Conservation (phyloP, 352 stramenopile genomes). For the Phytophthora cactorum region DNA sequence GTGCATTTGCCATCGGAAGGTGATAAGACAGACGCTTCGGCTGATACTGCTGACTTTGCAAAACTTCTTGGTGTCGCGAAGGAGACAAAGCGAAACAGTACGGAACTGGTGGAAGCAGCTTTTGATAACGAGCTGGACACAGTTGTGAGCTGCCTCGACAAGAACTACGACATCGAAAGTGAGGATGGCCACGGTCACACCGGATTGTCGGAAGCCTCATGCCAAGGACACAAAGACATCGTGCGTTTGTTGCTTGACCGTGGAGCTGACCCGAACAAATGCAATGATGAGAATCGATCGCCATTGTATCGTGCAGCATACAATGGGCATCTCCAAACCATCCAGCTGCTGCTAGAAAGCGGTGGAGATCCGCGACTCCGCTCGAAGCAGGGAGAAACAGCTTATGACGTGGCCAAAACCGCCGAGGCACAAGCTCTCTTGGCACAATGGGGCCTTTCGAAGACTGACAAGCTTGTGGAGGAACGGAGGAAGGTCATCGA, state of each 20-base stretch:
- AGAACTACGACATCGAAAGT: slow-evolving; percentile 90
- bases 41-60: slow-evolving; percentile 35
- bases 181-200: slow-evolving; percentile 88
- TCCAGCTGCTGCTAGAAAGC: slow-evolving; percentile 70
- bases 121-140: slow-evolving; percentile 89
- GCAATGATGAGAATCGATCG: slow-evolving; percentile 85
- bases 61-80: slow-evolving; percentile 62
- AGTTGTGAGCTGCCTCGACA: slow-evolving; percentile 73
- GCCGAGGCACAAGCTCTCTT: slow-evolving; percentile 65
- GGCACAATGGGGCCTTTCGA: slow-evolving; percentile 70
- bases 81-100: slow-evolving; percentile 75
- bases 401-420: slow-evolving; percentile 89
- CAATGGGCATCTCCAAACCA: slow-evolving; percentile 81
- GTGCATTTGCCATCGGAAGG: slow-evolving; percentile 39
- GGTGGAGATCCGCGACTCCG: slow-evolving; percentile 77
- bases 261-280: slow-evolving; percentile 86
- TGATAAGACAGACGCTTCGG: background rate
- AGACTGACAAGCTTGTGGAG: slow-evolving; percentile 74
- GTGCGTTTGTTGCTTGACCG: slow-evolving; percentile 72
- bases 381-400: slow-evolving; percentile 78
- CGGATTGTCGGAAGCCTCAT: slow-evolving; percentile 84
- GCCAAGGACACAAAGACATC: slow-evolving; percentile 80
- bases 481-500: slow-evolving; percentile 72
- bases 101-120: slow-evolving; percentile 86
- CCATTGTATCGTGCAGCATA: slow-evolving; percentile 87